These are phyloP conservation scores for Leishmania guyanensis DNA, from an alignment of 208 protist species.

Conservation along the genomic window DNA sequence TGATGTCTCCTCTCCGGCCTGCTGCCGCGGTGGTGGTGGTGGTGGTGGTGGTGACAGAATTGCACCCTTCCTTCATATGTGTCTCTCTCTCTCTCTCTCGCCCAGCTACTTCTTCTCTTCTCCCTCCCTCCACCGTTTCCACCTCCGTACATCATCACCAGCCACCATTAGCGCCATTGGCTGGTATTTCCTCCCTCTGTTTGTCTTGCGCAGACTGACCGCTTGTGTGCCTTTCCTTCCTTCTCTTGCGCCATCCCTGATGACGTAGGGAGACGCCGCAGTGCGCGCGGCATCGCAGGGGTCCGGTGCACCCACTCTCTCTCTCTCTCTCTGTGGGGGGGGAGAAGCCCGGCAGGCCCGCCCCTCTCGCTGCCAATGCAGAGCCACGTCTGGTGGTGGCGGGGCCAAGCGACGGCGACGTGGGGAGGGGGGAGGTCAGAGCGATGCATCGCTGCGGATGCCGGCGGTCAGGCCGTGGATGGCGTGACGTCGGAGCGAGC, in stretches of 20 bases:
- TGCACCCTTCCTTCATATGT: too few species aligned
- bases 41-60: too few species aligned
- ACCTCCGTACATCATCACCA: too few species aligned
- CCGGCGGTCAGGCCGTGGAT: not conserved
- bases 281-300: not conserved
- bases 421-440: not conserved
- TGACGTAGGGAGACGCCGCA: not conserved
- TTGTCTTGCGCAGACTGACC: too few species aligned
- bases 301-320: not conserved
- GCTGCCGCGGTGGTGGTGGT: too few species aligned
- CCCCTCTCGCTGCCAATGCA: not conserved
- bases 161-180: too few species aligned
- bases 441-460: not conserved
- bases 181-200: too few species aligned
- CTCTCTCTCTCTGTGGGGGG: not conserved
- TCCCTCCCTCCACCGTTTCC: not conserved
- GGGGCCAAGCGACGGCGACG: not conserved
- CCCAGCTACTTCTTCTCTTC: not conserved
- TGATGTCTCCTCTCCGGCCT: too few species aligned
- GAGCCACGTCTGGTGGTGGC: not conserved
- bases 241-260: not conserved
- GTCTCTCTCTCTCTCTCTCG: not conserved
- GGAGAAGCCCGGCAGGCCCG: not conserved
- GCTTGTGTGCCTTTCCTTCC: not conserved
- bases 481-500: not conserved